Percentiles rank a stretch among this genome's conserved stretches.
These are phyloP conservation scores for Pseudopithomyces chartarum DNA, from an alignment of 2,329 filamentous ascomycete genomes.

Conservation along the genomic window DNA sequence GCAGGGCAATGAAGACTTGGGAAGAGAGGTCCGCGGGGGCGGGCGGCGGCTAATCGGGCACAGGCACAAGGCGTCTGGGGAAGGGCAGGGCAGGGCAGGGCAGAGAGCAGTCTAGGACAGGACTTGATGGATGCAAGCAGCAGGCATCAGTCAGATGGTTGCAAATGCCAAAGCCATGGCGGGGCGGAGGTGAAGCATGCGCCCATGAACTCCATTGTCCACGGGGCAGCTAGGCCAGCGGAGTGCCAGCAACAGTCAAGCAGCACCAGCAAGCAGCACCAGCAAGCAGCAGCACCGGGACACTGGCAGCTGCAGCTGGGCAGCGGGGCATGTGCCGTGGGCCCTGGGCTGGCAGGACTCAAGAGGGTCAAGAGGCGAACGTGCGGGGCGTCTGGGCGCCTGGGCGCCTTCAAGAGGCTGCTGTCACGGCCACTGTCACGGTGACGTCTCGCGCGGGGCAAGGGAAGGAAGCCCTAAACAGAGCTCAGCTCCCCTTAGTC, in stretches of 20 bases:
- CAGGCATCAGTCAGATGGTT: neutral
- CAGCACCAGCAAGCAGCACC: too few relatives aligned
- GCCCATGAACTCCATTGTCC: slow-evolving; percentile 22
- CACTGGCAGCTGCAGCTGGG: slow-evolving; percentile 10
- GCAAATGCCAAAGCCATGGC: neutral
- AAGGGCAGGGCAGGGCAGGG: neutral
- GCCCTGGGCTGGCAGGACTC: too few relatives aligned
- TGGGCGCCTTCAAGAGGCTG: slow-evolving; percentile 2
- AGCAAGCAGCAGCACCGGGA: neutral
- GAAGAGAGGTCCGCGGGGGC: slow-evolving; percentile 23
- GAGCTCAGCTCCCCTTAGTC: neutral
- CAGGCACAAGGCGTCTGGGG: slow-evolving; percentile 11
- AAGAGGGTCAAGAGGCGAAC: slow-evolving; percentile 15
- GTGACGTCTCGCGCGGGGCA: slow-evolving; percentile 28
- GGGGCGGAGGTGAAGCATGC: slow-evolving; percentile 11
- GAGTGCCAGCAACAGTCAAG: neutral
- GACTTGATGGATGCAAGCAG: neutral
- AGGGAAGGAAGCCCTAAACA: slow-evolving; percentile 16
- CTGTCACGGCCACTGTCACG: neutral
- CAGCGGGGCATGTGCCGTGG: slow-evolving; percentile 16
- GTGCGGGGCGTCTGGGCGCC: slow-evolving; percentile 21
- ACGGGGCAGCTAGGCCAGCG: neutral
- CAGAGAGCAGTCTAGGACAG: too few relatives aligned
- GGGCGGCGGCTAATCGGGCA: slow-evolving; percentile 38
- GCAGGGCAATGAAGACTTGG: slow-evolving; percentile 29